Percentiles rank a stretch among this genome's conserved stretches.
phyloP scores from a whole-genome alignment of 2,329 filamentous ascomycete genomes.

The Diaporthe longicolla region DNA sequence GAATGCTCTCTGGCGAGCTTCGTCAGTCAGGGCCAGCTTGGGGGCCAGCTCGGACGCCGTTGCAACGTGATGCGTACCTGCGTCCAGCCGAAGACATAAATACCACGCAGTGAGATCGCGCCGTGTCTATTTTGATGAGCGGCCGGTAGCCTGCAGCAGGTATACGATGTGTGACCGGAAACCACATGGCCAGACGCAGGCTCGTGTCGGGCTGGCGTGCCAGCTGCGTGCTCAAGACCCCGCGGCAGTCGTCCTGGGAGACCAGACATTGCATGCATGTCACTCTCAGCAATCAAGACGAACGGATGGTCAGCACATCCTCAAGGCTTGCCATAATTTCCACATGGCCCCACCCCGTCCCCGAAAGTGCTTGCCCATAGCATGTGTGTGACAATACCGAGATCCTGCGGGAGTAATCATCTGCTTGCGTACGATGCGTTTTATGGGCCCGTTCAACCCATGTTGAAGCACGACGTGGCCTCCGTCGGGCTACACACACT shows the following conservation, averaged over 20 bases:
- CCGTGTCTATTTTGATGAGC: constrained; percentile 2
- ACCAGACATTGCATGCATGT: too few species aligned
- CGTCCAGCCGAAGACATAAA: constrained; percentile 25
- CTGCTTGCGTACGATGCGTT: background rate
- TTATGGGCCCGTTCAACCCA: background rate
- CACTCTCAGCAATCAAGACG: too few species aligned
- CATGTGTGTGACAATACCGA: background rate
- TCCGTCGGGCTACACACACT: background rate
- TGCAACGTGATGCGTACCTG: constrained; percentile 29
- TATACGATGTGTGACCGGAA: constrained; percentile 18
- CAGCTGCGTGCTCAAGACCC: background rate
- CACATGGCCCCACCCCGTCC: background rate
- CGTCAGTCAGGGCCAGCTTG: background rate
- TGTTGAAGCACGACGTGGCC: background rate
- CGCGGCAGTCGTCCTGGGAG: too few species aligned
- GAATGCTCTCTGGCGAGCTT: background rate
- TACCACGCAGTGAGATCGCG: background rate
- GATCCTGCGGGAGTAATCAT: background rate
- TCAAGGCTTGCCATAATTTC: background rate
- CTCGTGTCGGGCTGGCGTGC: too few species aligned
- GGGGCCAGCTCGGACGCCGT: background rate
- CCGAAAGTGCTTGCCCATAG: background rate
- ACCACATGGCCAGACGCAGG: too few species aligned
- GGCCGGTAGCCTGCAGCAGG: constrained; percentile 21
- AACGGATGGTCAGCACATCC: background rate